phyloP scores from a whole-genome alignment of 192 early-diverging fungal genomes.

The Coemansia sp. region DNA sequence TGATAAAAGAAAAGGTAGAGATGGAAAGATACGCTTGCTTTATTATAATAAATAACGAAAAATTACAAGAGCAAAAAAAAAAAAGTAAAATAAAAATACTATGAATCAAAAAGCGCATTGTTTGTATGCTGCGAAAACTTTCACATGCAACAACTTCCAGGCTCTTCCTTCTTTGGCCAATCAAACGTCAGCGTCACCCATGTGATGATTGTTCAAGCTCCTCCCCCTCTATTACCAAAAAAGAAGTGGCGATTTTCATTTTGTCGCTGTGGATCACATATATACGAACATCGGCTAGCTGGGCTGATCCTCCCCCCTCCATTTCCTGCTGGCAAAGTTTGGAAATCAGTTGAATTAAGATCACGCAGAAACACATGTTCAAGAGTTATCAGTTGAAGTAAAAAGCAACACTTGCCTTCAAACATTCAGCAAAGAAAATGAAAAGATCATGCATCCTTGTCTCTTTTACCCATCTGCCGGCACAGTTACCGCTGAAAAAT shows the following conservation, averaged over 20 bases:
- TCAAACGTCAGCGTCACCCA: background rate
- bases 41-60: background rate
- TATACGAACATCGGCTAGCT: too few relatives aligned
- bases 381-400: too few relatives aligned
- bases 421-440: background rate
- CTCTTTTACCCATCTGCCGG: background rate
- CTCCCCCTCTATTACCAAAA: too few relatives aligned
- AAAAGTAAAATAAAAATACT: background rate
- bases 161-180: background rate
- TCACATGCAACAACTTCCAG: slow-evolving; percentile 1
- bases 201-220: background rate
- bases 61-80: background rate
- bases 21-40: too few relatives aligned
- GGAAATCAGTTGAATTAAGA: too few relatives aligned
- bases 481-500: background rate
- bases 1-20: background rate
- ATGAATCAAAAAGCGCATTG: too few relatives aligned
- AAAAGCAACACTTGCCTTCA: too few relatives aligned
- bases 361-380: too few relatives aligned
- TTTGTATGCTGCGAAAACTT: background rate
- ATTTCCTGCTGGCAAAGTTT: too few relatives aligned
- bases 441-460: background rate
- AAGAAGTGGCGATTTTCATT: too few relatives aligned
- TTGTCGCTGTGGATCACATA: too few relatives aligned
- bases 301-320: too few relatives aligned